phyloP scores from a whole-genome alignment of 305 asterid species.

The Fraxinus velutina region DNA sequence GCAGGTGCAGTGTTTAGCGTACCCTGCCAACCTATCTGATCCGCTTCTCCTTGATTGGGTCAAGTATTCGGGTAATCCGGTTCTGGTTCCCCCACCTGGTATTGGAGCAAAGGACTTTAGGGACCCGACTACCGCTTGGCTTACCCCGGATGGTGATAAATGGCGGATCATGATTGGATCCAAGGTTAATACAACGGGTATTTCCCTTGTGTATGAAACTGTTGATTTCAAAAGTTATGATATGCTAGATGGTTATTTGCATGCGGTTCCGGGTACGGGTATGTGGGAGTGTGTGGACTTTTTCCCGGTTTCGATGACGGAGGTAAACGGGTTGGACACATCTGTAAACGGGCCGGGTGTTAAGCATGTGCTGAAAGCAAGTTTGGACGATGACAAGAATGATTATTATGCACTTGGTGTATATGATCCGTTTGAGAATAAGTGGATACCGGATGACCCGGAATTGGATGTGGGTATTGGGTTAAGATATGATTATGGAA shows the following conservation, averaged over 20 bases:
- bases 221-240: conserved; percentile 44
- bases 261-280: conserved; percentile 53
- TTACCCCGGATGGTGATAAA: conserved; percentile 19
- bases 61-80: conserved; percentile 27
- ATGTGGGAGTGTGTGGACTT: conserved; percentile 69
- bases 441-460: conserved; percentile 73
- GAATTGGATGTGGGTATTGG: conserved; percentile 74
- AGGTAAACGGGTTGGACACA: conserved; percentile 63
- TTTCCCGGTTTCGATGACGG: conserved; percentile 51
- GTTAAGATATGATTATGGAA: conserved; percentile 67
- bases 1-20: conserved; percentile 35
- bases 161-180: conserved; percentile 29
- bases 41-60: conserved; percentile 34
- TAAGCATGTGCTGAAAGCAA: conserved; percentile 72
- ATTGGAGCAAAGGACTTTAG: conserved; percentile 22
- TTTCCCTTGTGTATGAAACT: conserved; percentile 71
- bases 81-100: conserved; percentile 29
- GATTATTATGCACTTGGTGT: conserved; percentile 76
- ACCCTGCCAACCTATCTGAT: conserved; percentile 32
- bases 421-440: conserved; percentile 48
- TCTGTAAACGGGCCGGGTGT: conserved; percentile 64
- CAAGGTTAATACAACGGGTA: conserved; percentile 27
- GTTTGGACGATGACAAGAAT: conserved; percentile 60
- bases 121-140: conserved; percentile 33
- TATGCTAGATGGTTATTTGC: conserved; percentile 44